Base-by-base conservation (phyloP, 1,284 basidiomycete species). In the Chiua sp. region DNA sequence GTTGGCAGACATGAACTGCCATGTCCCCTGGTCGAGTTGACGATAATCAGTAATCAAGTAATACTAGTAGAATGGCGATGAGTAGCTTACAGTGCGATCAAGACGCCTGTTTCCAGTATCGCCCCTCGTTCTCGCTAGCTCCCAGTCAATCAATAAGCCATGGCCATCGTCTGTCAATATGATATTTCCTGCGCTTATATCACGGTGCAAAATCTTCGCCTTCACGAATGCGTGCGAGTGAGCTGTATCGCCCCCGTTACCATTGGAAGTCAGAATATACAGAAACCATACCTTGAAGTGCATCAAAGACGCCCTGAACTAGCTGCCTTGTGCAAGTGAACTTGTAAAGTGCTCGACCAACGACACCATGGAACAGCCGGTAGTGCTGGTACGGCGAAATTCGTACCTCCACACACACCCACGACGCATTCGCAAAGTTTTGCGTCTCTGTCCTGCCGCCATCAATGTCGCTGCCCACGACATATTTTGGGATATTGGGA, bases 311-410 rank as follows among this genome's bases (percentile, higher is more conserved):
- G 32, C 32, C 32, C 7, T 7, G 7, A 32, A 32, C 32, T 12
- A 32, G 32, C 11, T 32, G 8, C 11, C 11, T 32, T 32, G 32
- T 32, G 32, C 32, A 32, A 32, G 11, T 12, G 11, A 32, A 32
- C 11, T 32, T 32, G 32, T 32, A 32, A 32, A 32, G 32, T 32
- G 7, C 32, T 32, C 32, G 32, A 12, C 32, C 32, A 32, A 32
- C 32, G 11, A 37, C 22, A 23, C 35, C 39, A 8, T 53, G 51
- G 4, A 60, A 20, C 7, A 60, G 55, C 13, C 51, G 59, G n/a
- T 57, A 60, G 35, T 60, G 55, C 18, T 60, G 59, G 26, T n/a
- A 50, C 3, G 50, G 51, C 2, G 42, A 53, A 18, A 57, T 28
- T 28, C 7, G 30, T 4, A 42, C n/a, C 33, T 26, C 3, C 13